phyloP scores from a whole-genome alignment of 1,284 basidiomycete genomes.

The Austroboletus novae-zelandiae region DNA sequence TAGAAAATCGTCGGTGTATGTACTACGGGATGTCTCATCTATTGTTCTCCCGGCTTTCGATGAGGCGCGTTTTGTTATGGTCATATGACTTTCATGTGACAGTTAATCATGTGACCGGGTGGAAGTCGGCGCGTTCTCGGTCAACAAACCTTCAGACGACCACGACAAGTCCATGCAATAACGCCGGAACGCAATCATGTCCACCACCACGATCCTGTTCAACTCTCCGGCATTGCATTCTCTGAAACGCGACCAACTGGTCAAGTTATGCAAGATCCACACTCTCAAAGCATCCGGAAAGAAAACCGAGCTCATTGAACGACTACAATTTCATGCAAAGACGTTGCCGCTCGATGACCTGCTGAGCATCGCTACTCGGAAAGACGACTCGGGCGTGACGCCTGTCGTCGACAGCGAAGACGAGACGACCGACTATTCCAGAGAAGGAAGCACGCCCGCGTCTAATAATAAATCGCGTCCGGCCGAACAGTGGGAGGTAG shows the following conservation, averaged over 20 bases:
- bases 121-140: conserved; percentile 1
- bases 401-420: conserved; percentile 27
- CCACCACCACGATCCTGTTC: conserved; percentile 73
- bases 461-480: conserved; percentile 42
- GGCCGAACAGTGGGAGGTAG: conserved; percentile 74
- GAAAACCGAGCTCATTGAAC: conserved; percentile 66
- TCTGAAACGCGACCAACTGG: conserved; percentile 75
- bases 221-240: conserved; percentile 78
- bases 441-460: conserved; percentile 20
- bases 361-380: conserved; percentile 47
- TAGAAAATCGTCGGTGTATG: background rate
- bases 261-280: conserved; percentile 79
- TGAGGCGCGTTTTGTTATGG: background rate
- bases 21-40: conserved; percentile 17
- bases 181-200: conserved; percentile 37
- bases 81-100: conserved; percentile 20
- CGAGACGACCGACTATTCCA: conserved; percentile 27
- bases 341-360: conserved; percentile 54
- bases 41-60: conserved; percentile 8
- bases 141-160: conserved; percentile 11
- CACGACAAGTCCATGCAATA: conserved; percentile 3
- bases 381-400: conserved; percentile 35
- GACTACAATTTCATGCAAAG: conserved; percentile 61
- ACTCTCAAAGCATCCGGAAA: conserved; percentile 75
- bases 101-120: conserved; percentile 17